Evolutionary conservation across 108 stramenopile species (phyloP), one percentile per base, ranked within the genome.

Genomic region (Nitzschia sp.): DNA sequence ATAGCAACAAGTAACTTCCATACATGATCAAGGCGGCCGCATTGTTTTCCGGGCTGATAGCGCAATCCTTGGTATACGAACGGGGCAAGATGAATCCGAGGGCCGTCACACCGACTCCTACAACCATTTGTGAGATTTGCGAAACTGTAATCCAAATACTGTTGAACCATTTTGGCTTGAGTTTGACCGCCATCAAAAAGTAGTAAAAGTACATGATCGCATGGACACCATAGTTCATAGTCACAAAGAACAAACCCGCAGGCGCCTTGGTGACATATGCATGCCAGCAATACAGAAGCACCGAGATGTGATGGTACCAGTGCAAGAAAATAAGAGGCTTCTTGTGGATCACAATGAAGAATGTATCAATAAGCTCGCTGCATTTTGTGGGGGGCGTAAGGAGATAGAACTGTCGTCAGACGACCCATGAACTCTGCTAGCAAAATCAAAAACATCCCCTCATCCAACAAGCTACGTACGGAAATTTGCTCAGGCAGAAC

Each of bases 201-300:
- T 98, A 99, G 77, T 99, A 99, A 42, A 89, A 85, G 89, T 99
- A 99, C 99, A 99, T 99, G 69, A 97, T 81, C 42, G 97, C 95
- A 71, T 99, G 99, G 56, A 98, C 99, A 15, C 84, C 74, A 82
- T 97, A 99, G 77, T 99, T 99, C 98, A 99, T 98, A 1, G 88
- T 90, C 11, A 93, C 88, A 77, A 97, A 98, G 87, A 96, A 95
- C 38, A 98, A 72, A 25, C 97, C 98, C 17, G 78, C 66, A 58
- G 94, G 85, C 35, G 86, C 70, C 59, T 86, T 83, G 64, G 84
- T 82, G 21, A 86, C 93, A 79, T 97, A 98, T 36, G 92, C 83
- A 77, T 94, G 89, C 96, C 96, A 98, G 81, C 94, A 95, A 83
- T 94, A 98, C 8, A 97, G 80, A 6, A 98, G 70, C 3, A 98